Percentiles rank a stretch among this genome's conserved stretches.
These are phyloP conservation scores for Chenopodium berlandieri DNA, from an alignment of 148 eudicot genomes.

Conservation along the genomic window DNA sequence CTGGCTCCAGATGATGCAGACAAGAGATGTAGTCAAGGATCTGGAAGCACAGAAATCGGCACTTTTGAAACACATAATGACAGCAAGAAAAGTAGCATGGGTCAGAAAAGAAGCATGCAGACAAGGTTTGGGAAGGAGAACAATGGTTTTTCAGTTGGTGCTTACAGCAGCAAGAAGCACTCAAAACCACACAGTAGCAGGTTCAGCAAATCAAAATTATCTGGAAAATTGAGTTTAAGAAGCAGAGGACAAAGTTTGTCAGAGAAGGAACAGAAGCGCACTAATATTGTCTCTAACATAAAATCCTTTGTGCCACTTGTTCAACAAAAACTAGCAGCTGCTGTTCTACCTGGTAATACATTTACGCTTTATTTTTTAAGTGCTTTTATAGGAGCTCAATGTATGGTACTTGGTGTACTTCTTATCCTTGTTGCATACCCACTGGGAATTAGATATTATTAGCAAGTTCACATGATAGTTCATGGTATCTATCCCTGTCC, in stretches of 20 bases:
- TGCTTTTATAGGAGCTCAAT: no score
- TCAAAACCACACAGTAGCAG: constrained; percentile 42
- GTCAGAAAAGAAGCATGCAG: constrained; percentile 30
- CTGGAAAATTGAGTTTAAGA: constrained; percentile 50
- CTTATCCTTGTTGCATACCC: no score
- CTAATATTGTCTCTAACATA: constrained; percentile 75
- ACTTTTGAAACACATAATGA: constrained; percentile 36
- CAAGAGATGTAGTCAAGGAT: constrained; percentile 38
- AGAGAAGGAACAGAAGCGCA: constrained; percentile 53
- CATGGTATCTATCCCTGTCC: no score
- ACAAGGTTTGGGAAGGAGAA: constrained; percentile 49
- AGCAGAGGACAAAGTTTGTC: constrained; percentile 52
- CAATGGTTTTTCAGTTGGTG: constrained; percentile 40
- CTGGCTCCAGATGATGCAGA: constrained; percentile 29
- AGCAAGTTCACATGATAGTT: no score
- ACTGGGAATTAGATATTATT: no score
- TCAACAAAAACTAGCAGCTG: constrained; percentile 73
- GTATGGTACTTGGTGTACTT: no score
- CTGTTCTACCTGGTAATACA: constrained; percentile 59
- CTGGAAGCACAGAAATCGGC: constrained; percentile 36
- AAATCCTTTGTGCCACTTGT: constrained; percentile 83
- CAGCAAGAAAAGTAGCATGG: constrained; percentile 34
- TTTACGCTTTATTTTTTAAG: no score
- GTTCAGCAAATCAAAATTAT: constrained; percentile 46
- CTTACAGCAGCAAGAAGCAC: constrained; percentile 42